Base-by-base conservation (phyloP, 2,329 filamentous ascomycete species). In the Coniosporium tulheliwenetii region DNA sequence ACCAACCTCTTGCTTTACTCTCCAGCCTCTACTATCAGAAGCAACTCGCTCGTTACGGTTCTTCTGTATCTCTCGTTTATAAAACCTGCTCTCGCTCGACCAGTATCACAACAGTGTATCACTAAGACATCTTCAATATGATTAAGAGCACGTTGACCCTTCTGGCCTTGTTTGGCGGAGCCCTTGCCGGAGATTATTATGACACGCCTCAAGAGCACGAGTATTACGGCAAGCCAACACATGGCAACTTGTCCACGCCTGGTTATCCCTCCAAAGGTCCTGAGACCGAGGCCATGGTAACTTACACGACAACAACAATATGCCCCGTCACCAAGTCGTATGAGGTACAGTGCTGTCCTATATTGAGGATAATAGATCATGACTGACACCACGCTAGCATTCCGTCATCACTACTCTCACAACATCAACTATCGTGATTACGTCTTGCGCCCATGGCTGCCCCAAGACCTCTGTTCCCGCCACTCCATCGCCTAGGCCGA, bases 21-120 rank as follows among this genome's bases (percentile, higher is more conserved):
- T 50, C 45, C 39, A 43, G 45, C 39, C 36, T 45, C 33, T 43
- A 19, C n/a, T 46, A 19, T 38, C 43, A 46, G 39, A 48, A 51
- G 57, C 59, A 61, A 61, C 62, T 66, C 63, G 51, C 57, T 67
- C 62, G 63, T 56, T 67, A 64, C 55, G 60, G 63, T 65, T 64
- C 58, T 53, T 53, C 39, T 45, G 44, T 49, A 48, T 46, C 50
- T 44, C 41, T 53, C 48, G 45, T 48, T 54, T 59, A 47, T 43
- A 52, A 38, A 9, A 38, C 13, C 16, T 38, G 37, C 30, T 52
- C 41, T 29, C 30, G 45, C 38, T 33, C 45, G 7, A 40, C 51
- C 40, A 37, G 50, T 45, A 5, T 35, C 32, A 40, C 51, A 31
- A n/a, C 16, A 31, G n/a, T 4, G 8, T 13, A 12, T 15, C 12